Conservation (phyloP, 352 stramenopile species). For the Phytophthora multivora region DNA sequence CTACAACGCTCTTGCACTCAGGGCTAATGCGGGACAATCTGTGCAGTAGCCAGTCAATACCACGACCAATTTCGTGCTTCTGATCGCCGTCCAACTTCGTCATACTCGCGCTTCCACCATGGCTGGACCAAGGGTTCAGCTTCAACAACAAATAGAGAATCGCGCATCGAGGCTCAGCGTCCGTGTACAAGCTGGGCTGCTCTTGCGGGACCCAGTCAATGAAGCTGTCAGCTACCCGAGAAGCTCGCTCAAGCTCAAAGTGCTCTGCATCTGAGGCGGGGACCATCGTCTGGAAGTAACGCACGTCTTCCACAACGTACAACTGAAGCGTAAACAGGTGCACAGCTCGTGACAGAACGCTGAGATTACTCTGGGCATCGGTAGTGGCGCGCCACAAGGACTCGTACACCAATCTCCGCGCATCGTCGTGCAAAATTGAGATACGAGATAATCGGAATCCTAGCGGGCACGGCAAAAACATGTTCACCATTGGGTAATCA, state of each 20-base stretch:
- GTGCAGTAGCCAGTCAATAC: constrained; percentile 81
- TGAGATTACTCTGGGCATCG: constrained; percentile 66
- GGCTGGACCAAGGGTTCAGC: constrained; percentile 74
- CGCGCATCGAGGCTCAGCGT: constrained; percentile 37
- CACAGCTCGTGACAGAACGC: constrained; percentile 67
- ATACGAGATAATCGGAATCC: constrained; percentile 63
- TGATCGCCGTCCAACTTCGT: constrained; percentile 78
- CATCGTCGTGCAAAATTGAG: constrained; percentile 67
- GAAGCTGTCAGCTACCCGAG: constrained; percentile 53
- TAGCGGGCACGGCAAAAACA: constrained; percentile 67
- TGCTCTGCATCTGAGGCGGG: constrained; percentile 46
- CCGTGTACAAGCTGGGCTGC: constrained; percentile 41
- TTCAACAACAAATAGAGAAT: constrained; percentile 70
- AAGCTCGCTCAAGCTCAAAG: constrained; percentile 51
- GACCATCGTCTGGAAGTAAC: constrained; percentile 62
- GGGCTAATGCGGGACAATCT: constrained; percentile 56
- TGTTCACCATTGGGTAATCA: constrained; percentile 86
- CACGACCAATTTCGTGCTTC: constrained; percentile 83
- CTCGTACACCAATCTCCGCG: constrained; percentile 69
- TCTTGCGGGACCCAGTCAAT: constrained; percentile 60
- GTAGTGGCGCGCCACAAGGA: constrained; percentile 66
- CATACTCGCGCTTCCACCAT: constrained; percentile 54
- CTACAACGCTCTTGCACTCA: constrained; percentile 48
- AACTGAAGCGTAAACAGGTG: constrained; percentile 84
- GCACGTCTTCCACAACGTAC: constrained; percentile 81